Percentiles rank a stretch among this genome's conserved stretches.
Evolutionary conservation across 108 stramenopile genomes (phyloP).

Genomic region (Cyclotella choctawhatcheeana): DNA sequence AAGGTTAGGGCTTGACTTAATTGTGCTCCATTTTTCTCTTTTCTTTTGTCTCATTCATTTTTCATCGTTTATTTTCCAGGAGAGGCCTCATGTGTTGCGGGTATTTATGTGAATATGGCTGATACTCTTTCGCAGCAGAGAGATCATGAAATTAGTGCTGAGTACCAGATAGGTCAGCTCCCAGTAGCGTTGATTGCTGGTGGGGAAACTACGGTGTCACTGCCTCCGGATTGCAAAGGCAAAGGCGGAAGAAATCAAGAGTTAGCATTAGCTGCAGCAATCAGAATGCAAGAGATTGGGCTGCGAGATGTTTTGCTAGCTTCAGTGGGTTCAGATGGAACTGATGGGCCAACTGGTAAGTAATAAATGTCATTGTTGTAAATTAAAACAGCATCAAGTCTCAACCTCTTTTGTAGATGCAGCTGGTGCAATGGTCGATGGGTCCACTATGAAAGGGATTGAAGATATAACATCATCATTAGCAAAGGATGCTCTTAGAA

Average conservation of each 20-base stretch:
- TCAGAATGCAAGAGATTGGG: constrained; percentile 54
- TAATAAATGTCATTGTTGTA: background rate
- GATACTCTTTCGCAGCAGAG: constrained; percentile 62
- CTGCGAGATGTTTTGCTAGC: constrained; percentile 78
- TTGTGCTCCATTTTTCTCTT: no score
- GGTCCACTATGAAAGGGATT: constrained; percentile 52
- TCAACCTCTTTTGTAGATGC: constrained; percentile 54
- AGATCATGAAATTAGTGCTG: background rate
- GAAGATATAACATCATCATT: background rate
- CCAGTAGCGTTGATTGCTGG: constrained; percentile 80
- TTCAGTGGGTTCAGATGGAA: constrained; percentile 87
- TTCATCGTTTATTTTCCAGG: no score
- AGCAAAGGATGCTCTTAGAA: constrained; percentile 62
- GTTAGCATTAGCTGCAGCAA: constrained; percentile 75
- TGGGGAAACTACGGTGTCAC: constrained; percentile 90
- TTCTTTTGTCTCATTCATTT: no score
- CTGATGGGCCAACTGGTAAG: constrained; percentile 80
- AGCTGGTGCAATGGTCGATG: constrained; percentile 88
- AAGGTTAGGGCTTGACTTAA: no score
- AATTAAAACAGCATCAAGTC: background rate
- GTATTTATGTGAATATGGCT: constrained; percentile 73
- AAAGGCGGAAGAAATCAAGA: constrained; percentile 92
- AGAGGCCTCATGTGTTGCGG: constrained; percentile 79
- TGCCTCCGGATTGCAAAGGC: constrained; percentile 59
- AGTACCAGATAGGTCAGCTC: constrained; percentile 45